Evolutionary conservation across 805 yeast species (phyloP), one percentile per base, ranked within the genome.

Genomic region (Sugiyamaella floridensis): DNA sequence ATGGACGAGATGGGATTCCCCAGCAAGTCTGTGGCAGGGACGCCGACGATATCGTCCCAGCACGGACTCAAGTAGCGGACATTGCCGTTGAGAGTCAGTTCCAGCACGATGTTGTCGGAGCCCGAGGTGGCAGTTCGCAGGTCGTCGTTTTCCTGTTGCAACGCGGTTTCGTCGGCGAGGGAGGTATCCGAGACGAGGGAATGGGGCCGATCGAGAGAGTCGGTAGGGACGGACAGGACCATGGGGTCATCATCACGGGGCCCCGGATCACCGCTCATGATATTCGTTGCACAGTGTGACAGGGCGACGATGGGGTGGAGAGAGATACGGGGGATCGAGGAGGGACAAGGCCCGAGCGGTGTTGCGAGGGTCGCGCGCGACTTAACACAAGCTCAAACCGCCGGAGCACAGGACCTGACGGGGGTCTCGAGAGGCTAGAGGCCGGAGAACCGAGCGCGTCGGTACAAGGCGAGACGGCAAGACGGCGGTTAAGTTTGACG

Each of bases 71-170:
- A 67, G 65, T 85, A 87, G 50, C 78, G 77, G n/a, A 93, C 82
- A 34, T 76, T 80, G 29, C 97, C 89, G 61, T 83, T 84, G 63
- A 89, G 69, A 62, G 85, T 90, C 55, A 93, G 71, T 67, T 92
- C 99, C 69, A 92, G 70, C 2, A 92, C 83, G n/a, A 84, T 81
- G 11, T 88, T 83, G 1, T 57, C 60, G 44, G 57, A 55, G n/a
- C 53, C 60, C 44, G 58, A 48, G 11, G 60, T 57, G 40, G 64
- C 67, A 9, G 56, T 50, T n/a, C 63, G 54, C 11, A 63, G 56
- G 49, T 61, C 65, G 29, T 62, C 65, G 26, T 56, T 59, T 44
- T 57, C 87, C 20, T 44, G 49, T n/a, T 53, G 52, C 32, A 48
- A 52, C n/a, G 12, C 20, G 28, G 18, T 26, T 10, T 37, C 32